Evolutionary conservation across 805 yeast species (phyloP).

Genomic region (Sugiyamaella americana): DNA sequence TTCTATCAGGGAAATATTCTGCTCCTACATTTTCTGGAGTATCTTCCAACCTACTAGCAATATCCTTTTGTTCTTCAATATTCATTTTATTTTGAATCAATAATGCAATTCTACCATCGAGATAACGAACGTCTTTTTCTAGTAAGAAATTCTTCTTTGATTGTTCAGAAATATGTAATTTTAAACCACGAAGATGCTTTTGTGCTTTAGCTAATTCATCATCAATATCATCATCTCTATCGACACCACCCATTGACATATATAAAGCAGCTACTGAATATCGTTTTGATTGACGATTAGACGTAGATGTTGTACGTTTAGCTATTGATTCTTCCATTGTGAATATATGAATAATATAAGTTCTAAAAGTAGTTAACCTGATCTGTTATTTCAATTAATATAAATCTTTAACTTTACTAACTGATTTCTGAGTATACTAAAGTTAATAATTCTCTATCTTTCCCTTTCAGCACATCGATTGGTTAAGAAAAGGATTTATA

Average conservation of each 20-base stretch:
- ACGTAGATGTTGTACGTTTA: slow-evolving; percentile 1
- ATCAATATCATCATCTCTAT: slow-evolving; percentile 31
- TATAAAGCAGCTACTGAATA: slow-evolving; percentile 33
- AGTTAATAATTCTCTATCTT: too few species aligned
- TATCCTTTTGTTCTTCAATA: slow-evolving; percentile 33
- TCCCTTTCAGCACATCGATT: too few species aligned
- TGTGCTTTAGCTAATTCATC: slow-evolving; percentile 33
- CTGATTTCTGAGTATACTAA: too few species aligned
- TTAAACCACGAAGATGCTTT: slow-evolving; percentile 29
- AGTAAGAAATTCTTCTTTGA: slow-evolving; percentile 33
- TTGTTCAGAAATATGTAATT: slow-evolving; percentile 32
- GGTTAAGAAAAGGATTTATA: too few species aligned
- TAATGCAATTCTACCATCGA: slow-evolving; percentile 35
- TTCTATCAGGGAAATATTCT: slow-evolving; percentile 28
- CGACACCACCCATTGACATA: slow-evolving; percentile 33
- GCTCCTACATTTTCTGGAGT: slow-evolving; percentile 16
- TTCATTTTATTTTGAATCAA: slow-evolving; percentile 35
- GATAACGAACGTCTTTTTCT: slow-evolving; percentile 35
- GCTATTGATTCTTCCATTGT: too few species aligned
- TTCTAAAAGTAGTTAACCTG: too few species aligned
- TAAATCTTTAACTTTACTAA: too few species aligned
- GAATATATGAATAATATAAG: too few species aligned
- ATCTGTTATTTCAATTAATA: too few species aligned
- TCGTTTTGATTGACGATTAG: slow-evolving; percentile 30
- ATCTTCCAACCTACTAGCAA: slow-evolving; percentile 29